Evolutionary conservation across 495 filamentous ascomycete genomes (phyloP), one percentile per base, ranked within the genome.

Genomic region (Peziza echinospora): DNA sequence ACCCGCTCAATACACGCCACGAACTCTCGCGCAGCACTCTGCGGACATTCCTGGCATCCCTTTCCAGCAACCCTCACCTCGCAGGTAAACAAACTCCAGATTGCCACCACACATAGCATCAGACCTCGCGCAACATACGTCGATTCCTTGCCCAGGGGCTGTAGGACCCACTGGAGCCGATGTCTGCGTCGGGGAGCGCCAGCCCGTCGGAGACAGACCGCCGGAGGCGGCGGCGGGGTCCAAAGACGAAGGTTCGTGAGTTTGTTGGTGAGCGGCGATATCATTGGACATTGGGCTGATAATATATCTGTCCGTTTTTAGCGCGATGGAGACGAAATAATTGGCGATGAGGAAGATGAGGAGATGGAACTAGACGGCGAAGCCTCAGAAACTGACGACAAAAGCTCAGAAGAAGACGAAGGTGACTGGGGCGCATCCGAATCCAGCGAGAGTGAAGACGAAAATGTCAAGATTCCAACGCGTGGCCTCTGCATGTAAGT

Each of bases 401-500:
- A 53, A 49, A 65, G 65, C n/a, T 60, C 61, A 7, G 67, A 58
- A 23, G 65, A 64, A 41, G 56, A 57, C 2, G 76, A 72, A 5
- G 67, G 70, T 40, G 65, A 67, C 30, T 65, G 63, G 41, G 71
- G 71, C 19, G 76, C 69, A 49, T 74, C 3, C 30, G 30, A 70
- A 41, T 19, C 67, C 64, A 28, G 76, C 74, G 41, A 81, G n/a
- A n/a, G n/a, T 40, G 80, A 81, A 24, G 78, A 81, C 43, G 73
- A 68, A 2, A 80, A 81, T 23, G 72, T 65, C n/a, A 77, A 78
- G 44, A 67, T 68, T 46, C 72, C 72, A 25, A 72, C 61, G 60
- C 70, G 64, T 51, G 70, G 64, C 54, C 71, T 66, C 46, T 81
- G 69, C 80, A 69, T 73, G 77, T 78, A 62, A 72, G 84, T 74